Evolutionary conservation across 1,284 basidiomycete genomes (phyloP), one percentile per base, ranked within the genome.

Genomic region (Leccinum angustisporum): DNA sequence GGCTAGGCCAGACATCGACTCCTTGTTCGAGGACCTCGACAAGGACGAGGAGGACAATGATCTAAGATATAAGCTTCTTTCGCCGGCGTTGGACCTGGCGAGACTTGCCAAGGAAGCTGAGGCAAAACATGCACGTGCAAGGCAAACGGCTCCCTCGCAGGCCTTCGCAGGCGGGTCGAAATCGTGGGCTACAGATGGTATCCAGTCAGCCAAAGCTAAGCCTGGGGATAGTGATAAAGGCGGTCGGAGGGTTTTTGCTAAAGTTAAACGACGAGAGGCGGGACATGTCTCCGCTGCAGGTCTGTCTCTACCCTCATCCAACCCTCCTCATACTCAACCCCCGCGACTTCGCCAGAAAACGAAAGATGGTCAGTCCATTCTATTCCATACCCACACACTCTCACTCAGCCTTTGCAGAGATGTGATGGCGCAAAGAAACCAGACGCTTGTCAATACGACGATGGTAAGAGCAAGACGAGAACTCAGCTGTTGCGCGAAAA

Each of bases 281-380:
- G 18, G 18, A 1, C 18, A 21, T 21, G 18, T 21, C 18, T 21
- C 18, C 18, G 18, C 18, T 21, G 18, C 18, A 21, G 18, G 18
- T 33, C 56, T 33, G 46, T 21, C 36, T 1, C 25, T 27, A 5
- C 25, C 2, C 18, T 50, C 27, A 9, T 38, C 14, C 52, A 34
- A 21, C 1, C 16, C 53, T 59, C 30, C 36, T 40, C 63, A 56
- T 63, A 61, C 66, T 66, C 60, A 66, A 61, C 59, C 55, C 10
- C 18, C 25, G 14, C 48, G 16, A 60, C 8, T 58, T 61, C 40
- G 62, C 60, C 68, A 88, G 89, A 75, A 89, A 91, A 76, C 83
- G 90, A 65, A 91, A 91, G 76, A 90, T 92, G 88, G 89, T 90
- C 66, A 63, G 75, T 67, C 57, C n/a, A 40, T n/a, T 58, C 57